Conservation (phyloP, 2,329 filamentous ascomycete species). For the Pseudocercospora fijiensis region DNA sequence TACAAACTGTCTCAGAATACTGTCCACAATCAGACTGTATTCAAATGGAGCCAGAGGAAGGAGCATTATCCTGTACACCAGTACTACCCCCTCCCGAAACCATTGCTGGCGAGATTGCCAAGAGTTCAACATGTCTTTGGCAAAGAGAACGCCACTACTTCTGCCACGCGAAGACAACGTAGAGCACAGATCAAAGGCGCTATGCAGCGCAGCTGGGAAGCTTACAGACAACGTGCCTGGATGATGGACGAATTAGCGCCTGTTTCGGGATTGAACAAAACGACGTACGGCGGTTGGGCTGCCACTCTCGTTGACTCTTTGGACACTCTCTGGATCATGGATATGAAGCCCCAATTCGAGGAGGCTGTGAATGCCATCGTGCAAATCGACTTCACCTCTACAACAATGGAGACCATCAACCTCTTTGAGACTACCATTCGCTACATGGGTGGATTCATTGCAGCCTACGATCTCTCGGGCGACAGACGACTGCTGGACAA, state of each 20-base stretch:
- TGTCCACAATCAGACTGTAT: background rate
- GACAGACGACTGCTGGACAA: slow-evolving; percentile 58
- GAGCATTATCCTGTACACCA: slow-evolving; percentile 19
- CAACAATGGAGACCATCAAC: slow-evolving; percentile 55
- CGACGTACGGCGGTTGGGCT: slow-evolving; percentile 88
- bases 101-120: slow-evolving; percentile 10
- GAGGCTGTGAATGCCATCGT: slow-evolving; percentile 60
- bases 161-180: slow-evolving; percentile 15
- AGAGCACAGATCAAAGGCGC: slow-evolving; percentile 61
- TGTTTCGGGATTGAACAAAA: slow-evolving; percentile 59
- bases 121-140: slow-evolving; percentile 18
- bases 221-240: slow-evolving; percentile 78
- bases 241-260: slow-evolving; percentile 81
- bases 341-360: slow-evolving; percentile 63
- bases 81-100: slow-evolving; percentile 12
- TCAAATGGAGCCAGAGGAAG: slow-evolving; percentile 20
- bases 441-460: slow-evolving; percentile 67
- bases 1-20: background rate
- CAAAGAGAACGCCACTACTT: slow-evolving; percentile 5
- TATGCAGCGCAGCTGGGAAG: slow-evolving; percentile 75
- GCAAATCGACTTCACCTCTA: slow-evolving; percentile 61
- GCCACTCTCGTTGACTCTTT: slow-evolving; percentile 81
- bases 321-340: slow-evolving; percentile 72
- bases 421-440: slow-evolving; percentile 71
- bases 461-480: slow-evolving; percentile 67